Evolutionary conservation across 192 early-diverging fungal genomes (phyloP).

Genomic region (Rhizoclosmatium globosum): DNA sequence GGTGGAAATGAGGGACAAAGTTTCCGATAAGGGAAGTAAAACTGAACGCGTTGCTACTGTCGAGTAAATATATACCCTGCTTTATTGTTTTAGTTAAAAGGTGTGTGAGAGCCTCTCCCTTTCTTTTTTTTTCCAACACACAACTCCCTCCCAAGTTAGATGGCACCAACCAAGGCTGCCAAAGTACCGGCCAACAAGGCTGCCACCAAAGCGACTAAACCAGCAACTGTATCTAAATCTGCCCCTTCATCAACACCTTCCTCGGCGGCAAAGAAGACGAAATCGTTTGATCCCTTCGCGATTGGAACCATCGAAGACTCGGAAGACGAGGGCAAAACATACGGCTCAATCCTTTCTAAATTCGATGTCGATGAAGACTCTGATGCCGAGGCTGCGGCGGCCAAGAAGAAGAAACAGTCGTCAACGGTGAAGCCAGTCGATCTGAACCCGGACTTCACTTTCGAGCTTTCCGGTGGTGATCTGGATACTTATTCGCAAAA

Average conservation of each 20-base stretch:
- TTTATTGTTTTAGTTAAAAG: no score
- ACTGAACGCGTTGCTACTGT: no score
- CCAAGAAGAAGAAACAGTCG: constrained; percentile 48
- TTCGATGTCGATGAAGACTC: neutral
- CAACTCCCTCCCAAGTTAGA: neutral
- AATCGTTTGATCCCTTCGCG: constrained; percentile 48
- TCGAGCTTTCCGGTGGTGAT: constrained; percentile 77
- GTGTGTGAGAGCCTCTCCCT: neutral
- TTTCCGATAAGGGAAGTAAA: no score
- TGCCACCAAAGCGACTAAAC: neutral
- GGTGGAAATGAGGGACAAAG: no score
- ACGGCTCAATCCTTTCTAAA: neutral
- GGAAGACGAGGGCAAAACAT: constrained; percentile 34
- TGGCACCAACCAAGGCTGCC: neutral
- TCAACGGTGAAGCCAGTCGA: constrained; percentile 49
- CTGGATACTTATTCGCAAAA: constrained; percentile 1
- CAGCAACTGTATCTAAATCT: neutral
- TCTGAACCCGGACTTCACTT: constrained; percentile 78
- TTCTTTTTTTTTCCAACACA: neutral
- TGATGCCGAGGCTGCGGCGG: constrained; percentile 8
- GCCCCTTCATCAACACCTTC: neutral
- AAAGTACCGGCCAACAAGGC: neutral
- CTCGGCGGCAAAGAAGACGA: neutral
- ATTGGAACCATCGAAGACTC: constrained; percentile 49
- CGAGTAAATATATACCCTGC: no score